These are phyloP conservation scores for Fomitopsis palustris DNA, from an alignment of 1,284 basidiomycete genomes.

Conservation along the genomic window DNA sequence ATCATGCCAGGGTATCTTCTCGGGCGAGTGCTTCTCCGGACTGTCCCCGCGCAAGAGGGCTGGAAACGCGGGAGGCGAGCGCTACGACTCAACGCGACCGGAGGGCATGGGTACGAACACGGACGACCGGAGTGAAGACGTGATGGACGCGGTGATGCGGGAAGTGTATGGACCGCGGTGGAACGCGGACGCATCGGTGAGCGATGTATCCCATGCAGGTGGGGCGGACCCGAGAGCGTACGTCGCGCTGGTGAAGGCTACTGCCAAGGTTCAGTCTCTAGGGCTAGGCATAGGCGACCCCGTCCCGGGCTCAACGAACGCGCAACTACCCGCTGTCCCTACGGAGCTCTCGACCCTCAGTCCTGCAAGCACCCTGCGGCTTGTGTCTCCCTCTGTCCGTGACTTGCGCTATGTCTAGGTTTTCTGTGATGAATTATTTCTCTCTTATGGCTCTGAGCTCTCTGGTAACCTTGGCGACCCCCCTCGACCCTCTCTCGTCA, in stretches of 20 bases:
- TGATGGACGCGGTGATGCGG: constrained; percentile 28
- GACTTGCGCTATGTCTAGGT: constrained; percentile 4
- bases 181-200: constrained; percentile 15
- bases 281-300: constrained; percentile 15
- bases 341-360: constrained; percentile 21
- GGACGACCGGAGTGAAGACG: constrained; percentile 20
- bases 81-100: neutral
- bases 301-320: constrained; percentile 6
- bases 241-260: neutral
- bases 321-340: constrained; percentile 6
- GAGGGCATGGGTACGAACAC: constrained; percentile 1
- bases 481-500: neutral
- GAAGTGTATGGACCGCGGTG: constrained; percentile 27
- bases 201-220: constrained; percentile 7
- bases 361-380: constrained; percentile 19
- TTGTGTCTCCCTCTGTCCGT: constrained; percentile 21
- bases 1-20: constrained; percentile 22
- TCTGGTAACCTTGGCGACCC: neutral
- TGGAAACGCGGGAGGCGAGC: neutral
- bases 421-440: neutral
- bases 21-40: constrained; percentile 10
- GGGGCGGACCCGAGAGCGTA: constrained; percentile 9
- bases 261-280: neutral
- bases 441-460: neutral
- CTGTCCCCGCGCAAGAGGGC: constrained; percentile 9